Percentiles rank a stretch among this genome's conserved stretches.
These are phyloP conservation scores for Solanum gandarillasii DNA, from an alignment of 257 asterid genomes.

Conservation along the genomic window DNA sequence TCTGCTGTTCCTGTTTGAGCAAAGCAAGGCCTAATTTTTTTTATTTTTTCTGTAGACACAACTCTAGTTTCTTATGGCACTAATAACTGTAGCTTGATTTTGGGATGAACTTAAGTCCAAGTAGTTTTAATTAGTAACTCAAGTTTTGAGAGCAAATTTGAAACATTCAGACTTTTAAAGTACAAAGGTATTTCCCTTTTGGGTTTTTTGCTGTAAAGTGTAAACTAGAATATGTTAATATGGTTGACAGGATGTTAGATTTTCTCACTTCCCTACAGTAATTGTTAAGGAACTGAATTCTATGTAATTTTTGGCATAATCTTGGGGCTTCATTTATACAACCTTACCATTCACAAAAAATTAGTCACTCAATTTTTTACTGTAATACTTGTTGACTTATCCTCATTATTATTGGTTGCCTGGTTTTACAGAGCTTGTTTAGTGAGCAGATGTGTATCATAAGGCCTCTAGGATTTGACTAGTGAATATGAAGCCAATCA, in stretches of 20 bases:
- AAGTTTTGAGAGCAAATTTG: not conserved
- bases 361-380: not conserved
- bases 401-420: not conserved
- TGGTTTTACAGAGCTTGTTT: not conserved
- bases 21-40: not conserved
- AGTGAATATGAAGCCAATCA: not conserved
- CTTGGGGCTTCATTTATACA: not conserved
- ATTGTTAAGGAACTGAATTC: not conserved
- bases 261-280: not conserved
- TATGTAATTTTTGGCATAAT: not conserved
- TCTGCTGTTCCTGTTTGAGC: not conserved
- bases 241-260: not conserved
- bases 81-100: not conserved
- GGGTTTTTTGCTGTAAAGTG: not conserved
- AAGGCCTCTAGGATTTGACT: not conserved
- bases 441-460: not conserved
- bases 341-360: not conserved
- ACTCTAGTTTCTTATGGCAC: not conserved
- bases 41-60: not conserved
- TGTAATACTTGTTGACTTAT: not conserved
- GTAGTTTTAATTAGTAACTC: not conserved
- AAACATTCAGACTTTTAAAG: not conserved
- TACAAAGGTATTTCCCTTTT: not conserved
- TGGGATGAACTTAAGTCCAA: not conserved
- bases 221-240: not conserved